Percentiles rank a stretch among this genome's conserved stretches.
phyloP scores from a whole-genome alignment of 371 early-diverging fungal species.

The Rhizomucor miehei region DNA sequence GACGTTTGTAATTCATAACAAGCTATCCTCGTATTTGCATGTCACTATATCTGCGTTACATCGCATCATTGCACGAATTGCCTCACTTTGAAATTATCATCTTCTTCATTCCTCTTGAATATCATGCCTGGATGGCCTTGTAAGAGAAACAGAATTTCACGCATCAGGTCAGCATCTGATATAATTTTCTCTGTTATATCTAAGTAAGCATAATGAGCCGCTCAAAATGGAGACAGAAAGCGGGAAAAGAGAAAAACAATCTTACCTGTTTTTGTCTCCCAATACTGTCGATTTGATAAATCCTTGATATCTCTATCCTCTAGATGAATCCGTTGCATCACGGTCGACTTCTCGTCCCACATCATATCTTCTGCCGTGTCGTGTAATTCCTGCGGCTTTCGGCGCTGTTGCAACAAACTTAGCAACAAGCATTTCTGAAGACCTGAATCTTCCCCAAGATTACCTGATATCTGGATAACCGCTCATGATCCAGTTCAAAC shows the following conservation, averaged over 20 bases:
- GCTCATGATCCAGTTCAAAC: slow-evolving; percentile 16
- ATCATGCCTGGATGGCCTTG: slow-evolving; percentile 25
- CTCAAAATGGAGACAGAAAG: too few relatives aligned
- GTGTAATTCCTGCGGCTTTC: not conserved
- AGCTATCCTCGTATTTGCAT: too few relatives aligned
- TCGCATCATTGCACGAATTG: too few relatives aligned
- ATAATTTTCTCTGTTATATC: slow-evolving; percentile 4
- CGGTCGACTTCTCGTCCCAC: not conserved
- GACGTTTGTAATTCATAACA: too few relatives aligned
- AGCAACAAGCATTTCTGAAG: too few relatives aligned
- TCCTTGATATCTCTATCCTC: not conserved
- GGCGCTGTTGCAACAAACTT: too few relatives aligned
- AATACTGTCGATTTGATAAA: not conserved
- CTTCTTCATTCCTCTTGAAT: slow-evolving; percentile 1
- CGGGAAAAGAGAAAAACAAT: too few relatives aligned
- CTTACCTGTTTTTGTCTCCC: not conserved
- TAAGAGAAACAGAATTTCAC: slow-evolving; percentile 34
- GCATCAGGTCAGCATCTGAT: slow-evolving; percentile 21
- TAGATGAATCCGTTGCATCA: not conserved
- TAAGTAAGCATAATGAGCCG: too few relatives aligned
- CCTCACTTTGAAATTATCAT: too few relatives aligned
- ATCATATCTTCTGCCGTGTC: not conserved
- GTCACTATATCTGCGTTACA: too few relatives aligned
- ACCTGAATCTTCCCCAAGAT: too few relatives aligned
- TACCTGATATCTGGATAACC: too few relatives aligned